Percentiles rank a stretch among this genome's conserved stretches.
phyloP scores from a whole-genome alignment of 2,329 filamentous ascomycete genomes.

The Hypoxylon sp. region DNA sequence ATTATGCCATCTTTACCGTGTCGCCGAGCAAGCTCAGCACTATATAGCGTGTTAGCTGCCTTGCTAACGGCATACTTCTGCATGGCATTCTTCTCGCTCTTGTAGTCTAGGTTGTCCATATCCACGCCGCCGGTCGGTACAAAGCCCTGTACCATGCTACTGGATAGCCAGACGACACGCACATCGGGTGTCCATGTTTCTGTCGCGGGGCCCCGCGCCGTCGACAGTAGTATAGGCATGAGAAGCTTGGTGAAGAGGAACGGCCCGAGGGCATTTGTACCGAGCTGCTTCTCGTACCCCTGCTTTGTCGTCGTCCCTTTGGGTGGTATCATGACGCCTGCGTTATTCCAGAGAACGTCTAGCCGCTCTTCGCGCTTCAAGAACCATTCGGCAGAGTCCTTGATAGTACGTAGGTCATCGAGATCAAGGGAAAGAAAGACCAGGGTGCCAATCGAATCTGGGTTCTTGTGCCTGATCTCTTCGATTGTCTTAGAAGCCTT shows the following conservation, averaged over 20 bases:
- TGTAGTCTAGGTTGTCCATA: neutral
- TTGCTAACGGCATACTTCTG: slow-evolving; percentile 21
- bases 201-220: slow-evolving; percentile 40
- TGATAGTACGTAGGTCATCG: slow-evolving; percentile 48
- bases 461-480: slow-evolving; percentile 45
- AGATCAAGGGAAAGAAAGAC: slow-evolving; percentile 49
- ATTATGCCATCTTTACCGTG: slow-evolving; percentile 40
- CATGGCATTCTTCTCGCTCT: neutral
- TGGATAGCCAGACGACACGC: slow-evolving; percentile 44
- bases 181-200: slow-evolving; percentile 39
- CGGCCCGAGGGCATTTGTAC: slow-evolving; percentile 1
- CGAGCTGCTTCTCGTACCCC: slow-evolving; percentile 12
- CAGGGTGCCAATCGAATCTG: slow-evolving; percentile 43
- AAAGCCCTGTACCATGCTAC: slow-evolving; percentile 37
- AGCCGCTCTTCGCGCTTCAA: slow-evolving; percentile 45
- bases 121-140: slow-evolving; percentile 27
- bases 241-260: slow-evolving; percentile 13
- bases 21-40: slow-evolving; percentile 14
- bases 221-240: slow-evolving; percentile 32
- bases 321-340: slow-evolving; percentile 47
- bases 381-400: slow-evolving; percentile 48
- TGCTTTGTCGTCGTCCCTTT: slow-evolving; percentile 2
- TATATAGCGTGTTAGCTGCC: slow-evolving; percentile 3
- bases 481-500: slow-evolving; percentile 51
- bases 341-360: slow-evolving; percentile 51